These are phyloP conservation scores for Rhodofomes roseus DNA, from an alignment of 1,284 basidiomycete species.

Conservation along the genomic window DNA sequence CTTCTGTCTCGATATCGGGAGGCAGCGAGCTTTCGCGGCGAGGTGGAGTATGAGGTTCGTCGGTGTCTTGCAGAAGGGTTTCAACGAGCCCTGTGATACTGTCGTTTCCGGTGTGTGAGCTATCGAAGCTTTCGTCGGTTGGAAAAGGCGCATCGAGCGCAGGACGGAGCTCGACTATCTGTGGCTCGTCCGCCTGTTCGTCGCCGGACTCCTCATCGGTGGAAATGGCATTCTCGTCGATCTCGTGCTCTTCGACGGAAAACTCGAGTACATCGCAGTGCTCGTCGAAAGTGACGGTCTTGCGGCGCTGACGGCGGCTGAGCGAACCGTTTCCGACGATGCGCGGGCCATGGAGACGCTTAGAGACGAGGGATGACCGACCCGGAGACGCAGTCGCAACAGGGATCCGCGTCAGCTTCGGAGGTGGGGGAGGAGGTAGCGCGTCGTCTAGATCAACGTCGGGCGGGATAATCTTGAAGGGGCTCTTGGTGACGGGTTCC, in stretches of 20 bases:
- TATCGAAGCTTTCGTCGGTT: slow-evolving; percentile 24
- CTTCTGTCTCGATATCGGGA: slow-evolving; percentile 50
- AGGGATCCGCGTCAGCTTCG: slow-evolving; percentile 15
- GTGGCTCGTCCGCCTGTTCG: slow-evolving; percentile 1
- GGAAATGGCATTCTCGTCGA: slow-evolving; percentile 39
- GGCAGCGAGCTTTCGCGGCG: slow-evolving; percentile 19
- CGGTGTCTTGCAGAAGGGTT: slow-evolving; percentile 45
- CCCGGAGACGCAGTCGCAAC: slow-evolving; percentile 45
- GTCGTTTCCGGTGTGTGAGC: slow-evolving; percentile 35
- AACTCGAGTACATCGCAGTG: slow-evolving; percentile 88
- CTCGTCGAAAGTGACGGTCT: slow-evolving; percentile 86
- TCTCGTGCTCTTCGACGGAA: slow-evolving; percentile 50
- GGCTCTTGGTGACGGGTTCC: slow-evolving; percentile 82
- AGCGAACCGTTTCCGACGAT: slow-evolving; percentile 45
- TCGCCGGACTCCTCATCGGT: slow-evolving; percentile 41
- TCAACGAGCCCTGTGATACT: slow-evolving; percentile 63
- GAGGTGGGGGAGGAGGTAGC: slow-evolving; percentile 27
- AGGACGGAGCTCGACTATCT: not conserved
- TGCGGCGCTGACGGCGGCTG: slow-evolving; percentile 52
- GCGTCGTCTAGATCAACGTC: slow-evolving; percentile 24
- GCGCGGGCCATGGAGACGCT: slow-evolving; percentile 81
- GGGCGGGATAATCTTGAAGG: slow-evolving; percentile 50
- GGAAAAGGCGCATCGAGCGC: not conserved
- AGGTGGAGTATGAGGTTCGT: slow-evolving; percentile 23
- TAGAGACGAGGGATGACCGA: slow-evolving; percentile 76